phyloP scores from a whole-genome alignment of 2,329 filamentous ascomycete genomes.

The Trichoderma endophyticum region DNA sequence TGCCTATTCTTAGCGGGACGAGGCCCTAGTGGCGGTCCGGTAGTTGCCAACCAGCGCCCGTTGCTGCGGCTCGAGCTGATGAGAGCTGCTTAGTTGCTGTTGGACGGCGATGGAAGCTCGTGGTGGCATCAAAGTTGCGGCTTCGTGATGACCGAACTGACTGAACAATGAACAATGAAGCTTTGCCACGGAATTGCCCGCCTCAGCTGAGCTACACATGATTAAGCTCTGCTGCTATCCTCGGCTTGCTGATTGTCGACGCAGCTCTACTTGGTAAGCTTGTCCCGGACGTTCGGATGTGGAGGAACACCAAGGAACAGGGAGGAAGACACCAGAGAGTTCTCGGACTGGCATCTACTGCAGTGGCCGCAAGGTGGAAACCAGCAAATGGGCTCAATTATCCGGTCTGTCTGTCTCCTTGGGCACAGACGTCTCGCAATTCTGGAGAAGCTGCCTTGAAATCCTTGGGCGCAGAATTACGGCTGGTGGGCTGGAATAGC shows the following conservation, averaged over 20 bases:
- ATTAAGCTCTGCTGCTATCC: neutral
- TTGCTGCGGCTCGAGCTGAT: neutral
- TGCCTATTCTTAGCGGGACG: constrained; percentile 9
- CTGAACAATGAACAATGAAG: neutral
- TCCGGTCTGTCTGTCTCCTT: neutral
- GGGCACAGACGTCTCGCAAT: neutral
- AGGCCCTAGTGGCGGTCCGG: constrained; percentile 8
- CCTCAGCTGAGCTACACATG: neutral
- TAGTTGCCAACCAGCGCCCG: constrained; percentile 9
- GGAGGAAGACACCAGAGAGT: neutral
- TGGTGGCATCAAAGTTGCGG: neutral
- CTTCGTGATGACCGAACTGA: neutral
- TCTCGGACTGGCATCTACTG: neutral
- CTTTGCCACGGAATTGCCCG: neutral
- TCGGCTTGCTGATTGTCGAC: neutral
- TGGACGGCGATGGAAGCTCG: neutral
- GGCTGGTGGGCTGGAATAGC: constrained; percentile 15
- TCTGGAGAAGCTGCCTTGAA: neutral
- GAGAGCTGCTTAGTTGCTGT: neutral
- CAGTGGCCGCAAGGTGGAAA: neutral
- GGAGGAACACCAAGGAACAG: neutral
- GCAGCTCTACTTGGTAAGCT: neutral
- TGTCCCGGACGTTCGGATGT: constrained; percentile 10
- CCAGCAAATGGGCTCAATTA: neutral
- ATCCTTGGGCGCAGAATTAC: constrained; percentile 4